Base-by-base conservation (phyloP, 1,284 basidiomycete genomes). In the Trametes sp. region DNA sequence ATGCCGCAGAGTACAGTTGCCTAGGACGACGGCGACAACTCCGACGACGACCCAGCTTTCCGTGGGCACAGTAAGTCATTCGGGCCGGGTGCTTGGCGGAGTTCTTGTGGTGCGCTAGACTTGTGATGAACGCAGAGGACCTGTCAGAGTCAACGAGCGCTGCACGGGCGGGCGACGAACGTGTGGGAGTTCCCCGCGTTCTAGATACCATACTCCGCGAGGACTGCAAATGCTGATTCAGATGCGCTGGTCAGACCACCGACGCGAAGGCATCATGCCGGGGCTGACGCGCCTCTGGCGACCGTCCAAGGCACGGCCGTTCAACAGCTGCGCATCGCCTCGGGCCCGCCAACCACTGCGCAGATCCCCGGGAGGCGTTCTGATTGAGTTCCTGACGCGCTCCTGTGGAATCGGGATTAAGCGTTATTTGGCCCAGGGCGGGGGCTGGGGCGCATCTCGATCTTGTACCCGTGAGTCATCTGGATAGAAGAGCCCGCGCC, bases 351-450 rank as follows among this genome's bases (percentile, higher is more conserved):
- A 23, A 4, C 16, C 14, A 8, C n/a, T 24, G 54, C 58, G 58
- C 58, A 54, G 51, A 59, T 59, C 58, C 16, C 58, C 58, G 50
- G 26, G 21, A 19, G 24, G 23, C 14, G 19, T 16, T n/a, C 6
- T 36, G 58, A 54, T 59, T 31, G 58, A 29, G 58, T 59, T 53
- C 52, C 38, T 23, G 46, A n/a, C n/a, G n/a, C n/a, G n/a, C n/a
- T n/a, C n/a, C n/a, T n/a, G n/a, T n/a, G n/a, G n/a, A n/a, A n/a
- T n/a, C n/a, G 33, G 50, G 50, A 41, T 33, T 58, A 19, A 48
- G 45, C 36, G 33, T 54, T 48, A 54, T 26, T 35, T 48, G 13
- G 41, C 19, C 24, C 24, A 46, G 45, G 33, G 44, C 41, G 44
- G 31, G 51, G 58, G 44, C 51, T 21, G n/a, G 44, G 26, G 10